These are phyloP conservation scores for Talaromyces sp. DNA, from an alignment of 2,329 filamentous ascomycete species.

Conservation along the genomic window DNA sequence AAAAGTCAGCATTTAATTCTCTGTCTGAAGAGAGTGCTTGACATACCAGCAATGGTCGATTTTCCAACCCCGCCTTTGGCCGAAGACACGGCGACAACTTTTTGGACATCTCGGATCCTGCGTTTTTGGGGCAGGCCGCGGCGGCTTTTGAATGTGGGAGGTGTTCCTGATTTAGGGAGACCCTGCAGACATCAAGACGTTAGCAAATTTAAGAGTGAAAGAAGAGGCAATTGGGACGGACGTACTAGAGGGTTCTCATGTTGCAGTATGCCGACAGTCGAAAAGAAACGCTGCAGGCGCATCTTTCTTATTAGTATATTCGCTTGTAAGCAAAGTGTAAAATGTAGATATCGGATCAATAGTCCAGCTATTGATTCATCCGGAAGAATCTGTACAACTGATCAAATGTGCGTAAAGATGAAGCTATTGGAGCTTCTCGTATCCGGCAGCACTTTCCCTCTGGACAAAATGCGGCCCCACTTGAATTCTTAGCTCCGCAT, in stretches of 20 bases:
- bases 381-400: background rate
- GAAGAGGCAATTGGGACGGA: background rate
- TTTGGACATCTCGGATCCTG: conserved; percentile 78
- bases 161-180: conserved; percentile 72
- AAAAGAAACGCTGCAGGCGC: conserved; percentile 54
- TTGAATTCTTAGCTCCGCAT: conserved; percentile 15
- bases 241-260: conserved; percentile 88
- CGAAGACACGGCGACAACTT: conserved; percentile 94
- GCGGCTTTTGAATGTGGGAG: conserved; percentile 68
- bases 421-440: background rate
- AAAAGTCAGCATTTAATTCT: background rate
- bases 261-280: conserved; percentile 52
- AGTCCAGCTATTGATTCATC: background rate
- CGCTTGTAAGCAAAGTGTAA: background rate
- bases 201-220: background rate
- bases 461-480: background rate
- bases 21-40: background rate
- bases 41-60: conserved; percentile 78
- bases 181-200: conserved; percentile 56
- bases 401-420: background rate
- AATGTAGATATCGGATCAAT: background rate
- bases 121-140: conserved; percentile 77
- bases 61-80: conserved; percentile 99
- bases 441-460: conserved; percentile 18
- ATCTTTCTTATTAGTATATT: conserved; percentile 12